A percentile compares a stretch with the other conserved stretches of the same genome.
Evolutionary conservation across 2,329 filamentous ascomycete genomes (phyloP).

Genomic region (Corynespora cassiicola): DNA sequence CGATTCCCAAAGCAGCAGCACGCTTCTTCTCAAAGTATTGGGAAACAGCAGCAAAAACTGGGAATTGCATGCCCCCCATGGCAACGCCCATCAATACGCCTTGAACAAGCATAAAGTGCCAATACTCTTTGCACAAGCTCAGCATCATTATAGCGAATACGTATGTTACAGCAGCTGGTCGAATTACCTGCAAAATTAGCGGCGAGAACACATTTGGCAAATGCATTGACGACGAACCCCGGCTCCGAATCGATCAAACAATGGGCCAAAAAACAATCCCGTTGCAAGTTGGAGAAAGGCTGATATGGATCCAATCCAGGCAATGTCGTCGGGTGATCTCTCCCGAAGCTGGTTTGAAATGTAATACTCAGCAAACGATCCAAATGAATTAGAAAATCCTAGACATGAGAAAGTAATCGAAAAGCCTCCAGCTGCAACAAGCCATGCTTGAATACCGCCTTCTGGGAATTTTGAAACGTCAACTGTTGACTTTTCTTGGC

Average conservation of each 20-base stretch:
- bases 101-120: conserved; percentile 61
- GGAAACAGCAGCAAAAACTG: conserved; percentile 48
- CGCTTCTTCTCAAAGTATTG: conserved; percentile 59
- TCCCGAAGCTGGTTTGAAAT: conserved; percentile 44
- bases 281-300: conserved; percentile 56
- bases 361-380: conserved; percentile 55
- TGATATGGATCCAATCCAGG: conserved; percentile 52
- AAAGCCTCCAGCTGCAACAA: conserved; percentile 39
- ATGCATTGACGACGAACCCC: conserved; percentile 42
- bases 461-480: conserved; percentile 40
- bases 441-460: conserved; percentile 41
- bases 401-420: conserved; percentile 41
- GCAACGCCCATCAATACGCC: conserved; percentile 58
- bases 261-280: conserved; percentile 64
- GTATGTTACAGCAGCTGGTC: conserved; percentile 59
- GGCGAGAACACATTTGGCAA: conserved; percentile 64
- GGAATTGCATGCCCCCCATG: conserved; percentile 56
- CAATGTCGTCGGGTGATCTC: conserved; percentile 42
- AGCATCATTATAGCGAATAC: conserved; percentile 69
- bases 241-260: conserved; percentile 62
- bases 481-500: too few relatives aligned
- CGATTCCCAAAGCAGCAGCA: conserved; percentile 55
- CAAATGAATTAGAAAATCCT: conserved; percentile 49
- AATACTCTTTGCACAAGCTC: conserved; percentile 59
- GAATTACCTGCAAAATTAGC: conserved; percentile 52